Evolutionary conservation across 2,329 filamentous ascomycete species (phyloP).

Genomic region (Diaporthe citri): DNA sequence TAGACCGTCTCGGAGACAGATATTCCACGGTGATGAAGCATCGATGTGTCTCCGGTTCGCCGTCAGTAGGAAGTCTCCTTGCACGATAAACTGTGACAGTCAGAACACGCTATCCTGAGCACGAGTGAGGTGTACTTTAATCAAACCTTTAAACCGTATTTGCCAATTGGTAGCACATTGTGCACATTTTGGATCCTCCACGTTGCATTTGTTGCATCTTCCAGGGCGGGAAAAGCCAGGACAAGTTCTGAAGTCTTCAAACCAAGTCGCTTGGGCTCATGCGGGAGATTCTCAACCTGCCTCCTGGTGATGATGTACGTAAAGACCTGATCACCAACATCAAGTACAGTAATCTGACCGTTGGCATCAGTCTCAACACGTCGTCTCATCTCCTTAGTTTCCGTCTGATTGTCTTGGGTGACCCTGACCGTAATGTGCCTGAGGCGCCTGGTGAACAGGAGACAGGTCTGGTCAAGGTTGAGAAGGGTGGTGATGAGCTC

Average conservation of each 20-base stretch:
- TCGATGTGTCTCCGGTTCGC: background rate
- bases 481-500: background rate
- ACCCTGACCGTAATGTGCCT: background rate
- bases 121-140: too few species aligned
- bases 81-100: background rate
- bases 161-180: background rate
- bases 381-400: background rate
- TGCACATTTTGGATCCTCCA: background rate
- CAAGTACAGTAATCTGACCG: background rate
- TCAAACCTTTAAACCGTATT: background rate
- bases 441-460: background rate
- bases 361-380: background rate
- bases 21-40: background rate
- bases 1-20: background rate
- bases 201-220: background rate
- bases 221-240: background rate
- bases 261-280: background rate
- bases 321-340: background rate
- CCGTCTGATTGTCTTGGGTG: too few species aligned
- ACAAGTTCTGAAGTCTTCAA: background rate
- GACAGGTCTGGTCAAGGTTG: background rate
- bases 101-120: background rate
- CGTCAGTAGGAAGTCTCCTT: constrained; percentile 7
- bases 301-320: background rate
- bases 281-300: background rate